Evolutionary conservation across 176 grass and related monocot species (phyloP), one percentile per base, ranked within the genome.

Genomic region (Guadua angustifolia): DNA sequence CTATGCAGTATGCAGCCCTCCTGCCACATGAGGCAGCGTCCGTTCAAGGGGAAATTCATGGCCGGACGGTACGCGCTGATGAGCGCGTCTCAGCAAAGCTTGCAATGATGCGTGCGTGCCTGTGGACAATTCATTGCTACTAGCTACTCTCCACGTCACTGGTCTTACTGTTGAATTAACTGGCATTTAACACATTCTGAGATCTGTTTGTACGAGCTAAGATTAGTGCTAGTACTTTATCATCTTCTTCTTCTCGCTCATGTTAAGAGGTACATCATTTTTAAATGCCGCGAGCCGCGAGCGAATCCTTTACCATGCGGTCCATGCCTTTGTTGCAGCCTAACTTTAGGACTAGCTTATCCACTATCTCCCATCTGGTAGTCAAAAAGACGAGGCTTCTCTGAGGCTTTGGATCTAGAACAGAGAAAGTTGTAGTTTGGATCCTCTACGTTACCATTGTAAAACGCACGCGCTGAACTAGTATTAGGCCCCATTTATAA

Each of bases 91-190:
- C 67, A 52, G 84, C 38, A 18, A 22, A 47, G 24, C 39, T 8
- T 0, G 52, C 63, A 70, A 77, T 62, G 85, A 82, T 82, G 85
- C 69, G 59, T 86, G 70, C 78, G 78, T 81, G 85, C 61, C 61
- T 59, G 77, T 66, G 69, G 12, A 5, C 77, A 66, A 66, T 50
- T 87, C 61, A 87, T 75, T 6, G 14, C 61, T 7, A 16, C 61
- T 49, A 3, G n/a, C n/a, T 29, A 29, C 47, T 50, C 40, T 8
- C 73, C 32, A 57, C 71, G 73, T 56, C 82, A 80, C 55, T 33
- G 29, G 29, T 29, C 29, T 29, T 10, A 35, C 78, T 75, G 61
- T 36, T 66, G 62, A 62, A 77, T 81, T 87, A 69, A 87, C n/a
- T 77, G 29, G 61, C 71, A 76, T 87, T 77, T n/a, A 82, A 77